Base-by-base conservation (phyloP, 2,329 filamentous ascomycete genomes). In the Penicillium aurantiogriseum region DNA sequence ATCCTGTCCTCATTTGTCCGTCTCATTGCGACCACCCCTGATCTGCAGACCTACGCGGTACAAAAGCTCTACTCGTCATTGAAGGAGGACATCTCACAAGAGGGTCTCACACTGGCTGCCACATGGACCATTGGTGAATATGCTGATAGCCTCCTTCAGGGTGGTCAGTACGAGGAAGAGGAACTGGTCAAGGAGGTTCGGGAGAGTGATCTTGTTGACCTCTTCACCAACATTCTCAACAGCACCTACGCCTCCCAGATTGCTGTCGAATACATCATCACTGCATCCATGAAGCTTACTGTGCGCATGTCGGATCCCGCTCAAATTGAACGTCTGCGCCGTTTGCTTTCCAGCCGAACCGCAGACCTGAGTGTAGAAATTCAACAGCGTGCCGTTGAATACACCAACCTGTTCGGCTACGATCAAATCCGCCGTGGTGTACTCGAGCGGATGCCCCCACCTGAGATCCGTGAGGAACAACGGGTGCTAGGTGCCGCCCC, bases 41-140 rank as follows among this genome's bases (percentile, higher is more conserved):
- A 99, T 67, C 81, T 97, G 39, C 94, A 99, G 75, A 96, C 92
- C 0, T 99, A 99, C 71, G 92, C 92, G 1, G 93, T 93, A 5
- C 94, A 97, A 71, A 99, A 97, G 75, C 81, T 99, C 7, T 99
- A 97, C 73, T 82, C 87, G 21, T 90, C 89, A 60, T 79, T 99
- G 54, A 96, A 94, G 74, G 94, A 96, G 64, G 94, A 99, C 68
- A 97, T 99, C 67, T 97, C 93, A 2, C 94, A 99, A 73, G 95
- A 99, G 76, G 95, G 92, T 63, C 79, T 99, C 62, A 97, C 92
- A 9, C 84, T 97, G 61, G 92, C 93, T 49, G 94, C 91, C 38
- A 89, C 94, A 7, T 99, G 94, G 94, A 95, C 94, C 53, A 96
- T 99, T 73, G 94, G 95, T 70, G 94, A 99, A 77, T 99, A 92